Percentiles rank a stretch among this genome's conserved stretches.
phyloP scores from a whole-genome alignment of 208 protist genomes.

The Porcisia deanei region DNA sequence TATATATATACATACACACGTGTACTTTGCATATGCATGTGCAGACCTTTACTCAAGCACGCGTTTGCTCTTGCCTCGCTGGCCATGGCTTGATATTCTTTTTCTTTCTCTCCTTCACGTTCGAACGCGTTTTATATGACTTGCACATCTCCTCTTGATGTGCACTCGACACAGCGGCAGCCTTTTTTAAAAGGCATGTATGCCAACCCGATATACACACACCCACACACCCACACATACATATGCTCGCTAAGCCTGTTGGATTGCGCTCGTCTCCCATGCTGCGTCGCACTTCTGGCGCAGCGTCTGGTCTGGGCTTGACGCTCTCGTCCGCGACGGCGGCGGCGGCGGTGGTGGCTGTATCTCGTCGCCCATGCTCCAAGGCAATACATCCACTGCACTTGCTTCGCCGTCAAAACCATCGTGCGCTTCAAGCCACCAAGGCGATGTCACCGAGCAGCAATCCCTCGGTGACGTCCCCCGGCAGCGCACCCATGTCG shows the following conservation, averaged over 20 bases:
- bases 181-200: no score
- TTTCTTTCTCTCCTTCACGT: not conserved
- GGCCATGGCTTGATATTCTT: no score
- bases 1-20: not conserved
- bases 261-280: not conserved
- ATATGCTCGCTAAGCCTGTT: not conserved
- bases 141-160: not conserved
- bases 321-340: not conserved
- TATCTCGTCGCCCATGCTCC: conserved; percentile 11
- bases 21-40: not conserved
- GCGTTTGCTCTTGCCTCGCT: no score
- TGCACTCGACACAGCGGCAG: not conserved
- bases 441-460: not conserved
- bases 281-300: conserved; percentile 2
- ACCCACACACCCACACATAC: not conserved
- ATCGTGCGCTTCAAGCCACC: not conserved
- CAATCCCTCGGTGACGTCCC: not conserved
- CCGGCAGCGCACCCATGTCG: conserved; percentile 12
- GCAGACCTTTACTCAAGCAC: no score
- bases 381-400: conserved; percentile 25
- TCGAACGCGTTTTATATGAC: no score
- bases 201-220: not conserved
- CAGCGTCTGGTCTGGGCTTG: not conserved
- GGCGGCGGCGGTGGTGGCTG: not conserved
- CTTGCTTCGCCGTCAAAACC: conserved; percentile 18